phyloP scores from a whole-genome alignment of 1,139 yeast genomes.

The Magnusiomyces tetraspermus region DNA sequence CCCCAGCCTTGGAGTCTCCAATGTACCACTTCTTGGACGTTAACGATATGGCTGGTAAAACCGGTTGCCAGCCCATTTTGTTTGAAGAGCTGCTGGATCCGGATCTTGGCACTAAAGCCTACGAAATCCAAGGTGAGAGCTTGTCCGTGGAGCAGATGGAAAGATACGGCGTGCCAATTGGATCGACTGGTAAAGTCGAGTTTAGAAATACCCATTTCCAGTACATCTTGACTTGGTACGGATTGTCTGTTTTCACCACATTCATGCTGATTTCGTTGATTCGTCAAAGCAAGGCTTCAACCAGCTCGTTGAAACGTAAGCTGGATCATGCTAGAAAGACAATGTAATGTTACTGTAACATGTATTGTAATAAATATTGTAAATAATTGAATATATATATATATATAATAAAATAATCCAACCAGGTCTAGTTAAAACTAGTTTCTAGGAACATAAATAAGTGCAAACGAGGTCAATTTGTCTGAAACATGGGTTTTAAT shows the following conservation, averaged over 20 bases:
- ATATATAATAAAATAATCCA: background rate
- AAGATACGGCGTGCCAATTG: slow-evolving; percentile 84
- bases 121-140: slow-evolving; percentile 52
- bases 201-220: slow-evolving; percentile 85
- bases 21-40: slow-evolving; percentile 58
- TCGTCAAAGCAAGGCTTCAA: slow-evolving; percentile 16
- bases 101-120: slow-evolving; percentile 16
- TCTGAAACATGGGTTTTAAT: background rate
- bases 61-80: slow-evolving; percentile 64
- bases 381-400: slow-evolving; percentile 4
- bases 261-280: slow-evolving; percentile 53
- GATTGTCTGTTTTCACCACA: slow-evolving; percentile 62
- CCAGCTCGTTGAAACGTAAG: slow-evolving; percentile 15
- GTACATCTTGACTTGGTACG: slow-evolving; percentile 92
- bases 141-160: slow-evolving; percentile 31
- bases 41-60: slow-evolving; percentile 63
- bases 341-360: slow-evolving; percentile 1
- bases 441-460: background rate
- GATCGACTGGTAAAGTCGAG: slow-evolving; percentile 67
- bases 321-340: slow-evolving; percentile 23
- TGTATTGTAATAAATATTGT: background rate
- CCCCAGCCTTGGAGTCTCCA: slow-evolving; percentile 44
- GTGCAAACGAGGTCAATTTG: background rate
- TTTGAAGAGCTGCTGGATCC: slow-evolving; percentile 50
- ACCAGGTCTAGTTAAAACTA: background rate